A percentile compares a stretch with the other conserved stretches of the same genome.
Evolutionary conservation across 2,329 filamentous ascomycete genomes (phyloP).

Genomic region (Pseudogymnoascus sp.): DNA sequence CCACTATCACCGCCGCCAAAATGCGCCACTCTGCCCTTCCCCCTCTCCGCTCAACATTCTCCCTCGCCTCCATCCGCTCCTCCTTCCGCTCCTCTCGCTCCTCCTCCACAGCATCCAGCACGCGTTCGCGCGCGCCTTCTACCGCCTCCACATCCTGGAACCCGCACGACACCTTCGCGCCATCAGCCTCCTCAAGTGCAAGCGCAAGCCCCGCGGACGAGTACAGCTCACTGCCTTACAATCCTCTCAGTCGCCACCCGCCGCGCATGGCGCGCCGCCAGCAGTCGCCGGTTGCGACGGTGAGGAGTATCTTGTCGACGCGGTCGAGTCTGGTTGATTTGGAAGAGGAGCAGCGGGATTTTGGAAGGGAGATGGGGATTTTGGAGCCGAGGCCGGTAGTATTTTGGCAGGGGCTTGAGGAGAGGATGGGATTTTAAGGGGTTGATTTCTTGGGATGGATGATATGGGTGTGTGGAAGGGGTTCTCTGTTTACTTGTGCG

Average conservation of each 20-base stretch:
- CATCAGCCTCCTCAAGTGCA: background rate
- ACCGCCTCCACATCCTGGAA: slow-evolving; percentile 29
- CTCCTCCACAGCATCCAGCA: slow-evolving; percentile 25
- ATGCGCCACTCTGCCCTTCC: slow-evolving; percentile 27
- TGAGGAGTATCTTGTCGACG: slow-evolving; percentile 53
- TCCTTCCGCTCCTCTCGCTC: slow-evolving; percentile 46
- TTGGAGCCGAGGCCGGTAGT: slow-evolving; percentile 56
- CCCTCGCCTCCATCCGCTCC: slow-evolving; percentile 41
- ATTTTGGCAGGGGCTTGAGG: slow-evolving; percentile 57
- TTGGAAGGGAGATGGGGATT: slow-evolving; percentile 46
- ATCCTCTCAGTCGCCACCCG: background rate
- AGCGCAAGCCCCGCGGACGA: background rate
- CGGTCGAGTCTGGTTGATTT: slow-evolving; percentile 50
- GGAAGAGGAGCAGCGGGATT: slow-evolving; percentile 49
- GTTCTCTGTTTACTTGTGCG: background rate
- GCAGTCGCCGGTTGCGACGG: slow-evolving; percentile 35
- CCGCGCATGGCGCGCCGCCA: slow-evolving; percentile 22
- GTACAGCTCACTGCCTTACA: background rate
- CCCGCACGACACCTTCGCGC: background rate
- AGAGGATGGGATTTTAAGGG: slow-evolving; percentile 38
- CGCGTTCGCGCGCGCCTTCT: slow-evolving; percentile 35
- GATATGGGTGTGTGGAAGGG: background rate
- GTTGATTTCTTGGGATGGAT: background rate
- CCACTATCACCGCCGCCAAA: slow-evolving; percentile 14
- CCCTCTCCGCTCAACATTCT: slow-evolving; percentile 36